Evolutionary conservation across 75 land plant genomes (phyloP), one percentile per base, ranked within the genome.

Genomic region (Pseudotsuga menziesii): DNA sequence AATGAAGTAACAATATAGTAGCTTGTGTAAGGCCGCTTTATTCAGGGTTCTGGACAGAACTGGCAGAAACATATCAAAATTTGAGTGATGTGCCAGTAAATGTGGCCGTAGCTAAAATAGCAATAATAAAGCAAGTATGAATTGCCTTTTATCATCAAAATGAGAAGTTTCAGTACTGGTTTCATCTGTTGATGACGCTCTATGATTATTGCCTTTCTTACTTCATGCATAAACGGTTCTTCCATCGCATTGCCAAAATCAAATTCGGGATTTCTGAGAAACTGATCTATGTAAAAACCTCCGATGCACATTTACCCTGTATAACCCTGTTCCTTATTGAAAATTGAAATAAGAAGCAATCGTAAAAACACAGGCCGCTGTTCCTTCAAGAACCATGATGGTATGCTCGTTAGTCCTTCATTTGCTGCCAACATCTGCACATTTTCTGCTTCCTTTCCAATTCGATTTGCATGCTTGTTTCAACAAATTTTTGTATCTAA

Each of bases 271-370:
- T 84, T 78, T 58, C 86, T 60, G 48, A 86, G 72, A 61, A 86
- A 83, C 48, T 86, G 86, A 56, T 86, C 88, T 29, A 86, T 73
- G 58, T 77, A 86, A 66, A 84, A 83, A 3, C 88, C 88, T 29
- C 88, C 88, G 27, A 86, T 80, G 61, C 76, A 86, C 80, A 86
- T 72, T 70, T 86, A 86, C 39, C 16, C 70, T 35, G 86, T 81
- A 76, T 86, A 86, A 44, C 78, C 88, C 41, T 77, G 72, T 22
- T 64, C 79, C 80, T 78, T 67, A 32, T 82, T 73, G 5, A 58
- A 61, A 44, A 78, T 59, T 58, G 76, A 73, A 16, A 75, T 75
- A 20, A 80, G 74, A 57, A 77, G 71, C 80, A 78, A 84, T 22
- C 83, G 81, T 54, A 86, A 54, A 78, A 86, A 86, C 25, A 75